Base-by-base conservation (phyloP, 208 protist species). In the Leishmania mexicana region DNA sequence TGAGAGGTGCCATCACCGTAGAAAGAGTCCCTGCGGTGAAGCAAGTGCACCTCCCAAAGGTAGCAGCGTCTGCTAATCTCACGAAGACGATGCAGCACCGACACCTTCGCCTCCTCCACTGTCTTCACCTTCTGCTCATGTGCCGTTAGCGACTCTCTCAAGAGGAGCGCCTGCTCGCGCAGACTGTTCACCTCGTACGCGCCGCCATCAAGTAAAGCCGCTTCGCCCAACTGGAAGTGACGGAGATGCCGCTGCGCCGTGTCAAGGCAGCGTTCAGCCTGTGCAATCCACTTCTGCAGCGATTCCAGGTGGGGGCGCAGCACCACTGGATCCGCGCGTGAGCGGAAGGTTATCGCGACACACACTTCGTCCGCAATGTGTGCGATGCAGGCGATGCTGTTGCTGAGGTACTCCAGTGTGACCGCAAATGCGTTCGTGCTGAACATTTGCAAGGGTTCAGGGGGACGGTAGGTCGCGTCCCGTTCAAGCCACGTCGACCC, bases 141-240 rank as follows among this genome's bases (percentile, higher is more conserved):
- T 38, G 88, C 84, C 15, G 92, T 96, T 28, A 95, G 87, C 38
- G 85, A 80, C 73, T 96, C 92, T 78, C 95, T 97, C 21, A 84
- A 84, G 35, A 92, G 62, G 28, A 97, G 85, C 45, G 93, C 92
- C 78, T 94, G 86, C 78, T 97, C 92, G 35, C 90, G 90, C 74
- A 93, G 81, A 77, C 81, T 87, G 83, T 92, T 95, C 35, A 97
- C 76, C 80, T 97, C 94, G 31, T 83, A 84, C 31, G 76, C 62
- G 35, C 89, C 91, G 58, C 85, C 88, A 8, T 97, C 87, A 72
- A 93, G 35, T 67, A 96, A 67, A 15, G 92, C 90, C 62, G 83
- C 84, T 79, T 96, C 87, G 68, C 92, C 93, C 11, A 83, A 47
- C 79, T 94, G 87, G 78, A 95, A 93, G 85, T 95, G 94, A 38